phyloP scores from a whole-genome alignment of 805 yeast species.

The Lachancea sp. region DNA sequence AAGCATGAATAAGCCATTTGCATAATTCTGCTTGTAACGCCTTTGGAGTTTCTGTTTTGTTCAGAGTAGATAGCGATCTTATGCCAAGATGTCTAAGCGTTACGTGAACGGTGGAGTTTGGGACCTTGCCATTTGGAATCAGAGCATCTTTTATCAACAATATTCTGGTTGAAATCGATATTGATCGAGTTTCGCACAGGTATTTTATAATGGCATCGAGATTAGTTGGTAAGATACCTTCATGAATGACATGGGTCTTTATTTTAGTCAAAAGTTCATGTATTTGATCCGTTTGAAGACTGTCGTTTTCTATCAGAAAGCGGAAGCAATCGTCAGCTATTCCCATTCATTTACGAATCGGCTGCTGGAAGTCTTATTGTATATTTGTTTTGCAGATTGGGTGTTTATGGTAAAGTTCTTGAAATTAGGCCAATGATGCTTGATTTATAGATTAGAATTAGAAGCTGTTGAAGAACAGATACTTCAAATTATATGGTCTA shows the following conservation, averaged over 20 bases:
- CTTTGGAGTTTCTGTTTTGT: slow-evolving; percentile 15
- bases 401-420: no score
- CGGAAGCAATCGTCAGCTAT: slow-evolving; percentile 1
- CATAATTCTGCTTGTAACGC: slow-evolving; percentile 26
- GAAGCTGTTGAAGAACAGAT: no score
- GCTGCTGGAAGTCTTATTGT: neutral
- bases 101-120: slow-evolving; percentile 19
- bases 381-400: no score
- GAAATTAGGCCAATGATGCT: no score
- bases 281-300: neutral
- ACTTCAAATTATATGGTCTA: no score
- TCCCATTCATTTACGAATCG: slow-evolving; percentile 5
- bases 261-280: slow-evolving; percentile 2
- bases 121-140: slow-evolving; percentile 27
- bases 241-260: neutral
- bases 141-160: slow-evolving; percentile 25
- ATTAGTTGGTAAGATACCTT: slow-evolving; percentile 1
- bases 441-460: no score
- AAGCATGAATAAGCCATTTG: slow-evolving; percentile 34
- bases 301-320: neutral
- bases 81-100: slow-evolving; percentile 32
- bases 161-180: slow-evolving; percentile 16
- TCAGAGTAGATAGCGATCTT: slow-evolving; percentile 17
- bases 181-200: slow-evolving; percentile 15
- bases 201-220: slow-evolving; percentile 12